Conservation (phyloP, 2,329 filamentous ascomycete genomes). For the Diaporthe humulicola region DNA sequence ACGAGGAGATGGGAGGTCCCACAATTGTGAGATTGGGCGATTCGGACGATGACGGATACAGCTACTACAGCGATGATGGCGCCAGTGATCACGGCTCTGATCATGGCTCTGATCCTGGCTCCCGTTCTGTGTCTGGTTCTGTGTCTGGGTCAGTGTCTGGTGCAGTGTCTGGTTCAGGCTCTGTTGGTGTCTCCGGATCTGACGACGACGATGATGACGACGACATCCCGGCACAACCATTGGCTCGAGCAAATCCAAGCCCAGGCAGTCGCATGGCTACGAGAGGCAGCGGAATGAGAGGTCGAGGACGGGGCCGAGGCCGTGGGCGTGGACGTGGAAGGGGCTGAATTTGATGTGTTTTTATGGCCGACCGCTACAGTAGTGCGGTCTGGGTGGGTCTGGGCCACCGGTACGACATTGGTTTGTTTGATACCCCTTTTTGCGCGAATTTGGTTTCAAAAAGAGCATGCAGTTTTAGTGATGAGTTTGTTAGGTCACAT, state of each 20-base stretch:
- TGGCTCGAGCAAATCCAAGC: constrained; percentile 41
- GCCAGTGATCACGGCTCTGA: constrained; percentile 38
- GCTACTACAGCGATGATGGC: constrained; percentile 31
- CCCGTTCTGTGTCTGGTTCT: neutral
- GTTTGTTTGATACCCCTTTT: neutral
- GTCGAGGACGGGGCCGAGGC: constrained; percentile 7
- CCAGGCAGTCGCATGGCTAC: constrained; percentile 26
- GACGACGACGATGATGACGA: constrained; percentile 44
- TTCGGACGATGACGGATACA: constrained; percentile 42
- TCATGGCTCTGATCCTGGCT: neutral
- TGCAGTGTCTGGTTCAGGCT: neutral
- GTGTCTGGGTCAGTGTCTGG: neutral
- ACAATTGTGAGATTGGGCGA: constrained; percentile 51
- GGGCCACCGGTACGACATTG: neutral
- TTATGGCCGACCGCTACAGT: neutral
- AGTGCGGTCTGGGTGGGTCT: neutral
- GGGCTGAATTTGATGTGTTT: constrained; percentile 32
- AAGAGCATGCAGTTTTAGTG: neutral
- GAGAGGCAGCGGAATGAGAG: constrained; percentile 36
- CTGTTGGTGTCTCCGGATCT: constrained; percentile 7
- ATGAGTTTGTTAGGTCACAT: neutral
- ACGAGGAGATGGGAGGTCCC: constrained; percentile 45
- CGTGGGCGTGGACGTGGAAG: constrained; percentile 35
- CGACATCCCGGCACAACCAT: constrained; percentile 30
- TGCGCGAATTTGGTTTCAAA: neutral